Evolutionary conservation across 2,329 filamentous ascomycete genomes (phyloP), one percentile per base, ranked within the genome.

Genomic region (Sphaerulina vaccinii): DNA sequence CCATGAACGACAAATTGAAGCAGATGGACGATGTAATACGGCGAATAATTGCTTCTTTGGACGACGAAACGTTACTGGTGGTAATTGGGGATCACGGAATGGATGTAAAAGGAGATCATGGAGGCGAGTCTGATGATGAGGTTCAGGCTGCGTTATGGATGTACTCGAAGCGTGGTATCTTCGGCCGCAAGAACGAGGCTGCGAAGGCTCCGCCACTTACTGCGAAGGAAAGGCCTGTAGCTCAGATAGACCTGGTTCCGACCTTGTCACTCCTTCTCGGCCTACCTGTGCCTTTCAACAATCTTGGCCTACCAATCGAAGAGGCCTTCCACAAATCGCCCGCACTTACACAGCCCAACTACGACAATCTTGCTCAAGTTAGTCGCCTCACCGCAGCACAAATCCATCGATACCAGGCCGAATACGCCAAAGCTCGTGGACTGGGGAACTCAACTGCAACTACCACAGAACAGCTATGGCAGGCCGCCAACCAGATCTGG

Each of bases 81-180:
- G 88, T 99, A 11, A 95, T 99, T 90, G 93, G 93, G n/a, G 93
- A 99, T 68, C 93, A 99, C 67, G 93, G 93, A 9, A 99, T 99
- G 93, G 93, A 99, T 70, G 77, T 82, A 55, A 97, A 99, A 73
- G 93, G 93, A 15, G 93, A 99, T 61, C 93, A 99, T 66, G 93
- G 93, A n/a, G 93, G 93, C 49, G 93, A 99, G 74, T 96, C 92
- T 24, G 89, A 96, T 61, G 90, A 97, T 58, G 93, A 99, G 69
- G 83, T 99, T 5, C 85, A 99, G 70, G 90, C 93, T 50, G 90
- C 93, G 2, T 71, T 99, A 40, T 99, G 93, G 92, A 95, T 99
- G 90, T 99, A 97, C 70, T 95, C 93, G 1, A 95, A 91, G 70
- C 85, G 83, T 61, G 84, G 84, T 0, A 70, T 88, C 8, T 99